Conservation (phyloP, 305 asterid species). For the Fraxinus baroniana region DNA sequence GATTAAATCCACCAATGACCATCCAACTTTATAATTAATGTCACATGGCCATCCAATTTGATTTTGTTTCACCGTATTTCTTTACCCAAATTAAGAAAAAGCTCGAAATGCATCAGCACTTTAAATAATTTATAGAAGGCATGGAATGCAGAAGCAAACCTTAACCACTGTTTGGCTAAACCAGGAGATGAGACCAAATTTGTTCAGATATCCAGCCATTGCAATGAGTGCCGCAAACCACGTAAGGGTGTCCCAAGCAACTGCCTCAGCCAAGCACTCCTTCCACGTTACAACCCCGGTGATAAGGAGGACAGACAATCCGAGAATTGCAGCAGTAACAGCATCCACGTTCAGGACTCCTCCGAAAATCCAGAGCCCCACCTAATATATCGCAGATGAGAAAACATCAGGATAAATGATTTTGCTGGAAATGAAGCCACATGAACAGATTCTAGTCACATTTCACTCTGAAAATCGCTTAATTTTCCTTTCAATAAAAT, state of each 20-base stretch:
- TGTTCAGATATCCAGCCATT: constrained; percentile 96
- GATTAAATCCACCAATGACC: too few relatives aligned
- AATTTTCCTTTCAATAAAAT: neutral
- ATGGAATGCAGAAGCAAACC: constrained; percentile 33
- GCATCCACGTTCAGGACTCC: constrained; percentile 81
- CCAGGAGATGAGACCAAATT: constrained; percentile 96
- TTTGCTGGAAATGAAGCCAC: neutral
- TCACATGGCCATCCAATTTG: too few relatives aligned
- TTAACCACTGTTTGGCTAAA: constrained; percentile 93
- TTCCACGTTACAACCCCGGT: constrained; percentile 98
- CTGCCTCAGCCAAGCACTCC: constrained; percentile 96
- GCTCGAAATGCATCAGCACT: neutral
- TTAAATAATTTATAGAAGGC: neutral
- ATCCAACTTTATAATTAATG: neutral
- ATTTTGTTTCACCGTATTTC: neutral
- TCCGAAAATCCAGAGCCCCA: constrained; percentile 92
- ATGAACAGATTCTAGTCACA: neutral
- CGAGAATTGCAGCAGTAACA: constrained; percentile 95
- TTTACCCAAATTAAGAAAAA: neutral
- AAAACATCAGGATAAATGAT: neutral
- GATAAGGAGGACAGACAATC: constrained; percentile 77
- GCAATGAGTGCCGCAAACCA: constrained; percentile 99
- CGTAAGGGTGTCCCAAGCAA: constrained; percentile 99
- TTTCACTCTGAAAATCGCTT: neutral
- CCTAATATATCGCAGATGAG: constrained; percentile 43